A percentile compares a stretch with the other conserved stretches of the same genome.
phyloP scores from a whole-genome alignment of 352 stramenopile species.

The Globisporangium spinosum region DNA sequence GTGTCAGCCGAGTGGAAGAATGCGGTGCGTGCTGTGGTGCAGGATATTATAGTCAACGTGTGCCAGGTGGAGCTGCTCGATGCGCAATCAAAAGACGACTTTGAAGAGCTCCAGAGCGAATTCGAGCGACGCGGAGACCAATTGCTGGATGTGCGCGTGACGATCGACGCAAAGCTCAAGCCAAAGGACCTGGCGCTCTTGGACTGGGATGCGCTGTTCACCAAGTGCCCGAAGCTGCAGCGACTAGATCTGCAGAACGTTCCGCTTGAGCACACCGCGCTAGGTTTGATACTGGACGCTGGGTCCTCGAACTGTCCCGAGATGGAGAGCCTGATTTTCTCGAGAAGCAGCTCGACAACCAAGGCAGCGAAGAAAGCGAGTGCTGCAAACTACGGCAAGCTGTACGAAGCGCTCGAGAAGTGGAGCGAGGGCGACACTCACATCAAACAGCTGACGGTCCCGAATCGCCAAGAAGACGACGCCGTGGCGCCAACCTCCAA shows the following conservation, averaged over 20 bases:
- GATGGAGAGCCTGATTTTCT: slow-evolving; percentile 21
- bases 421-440: slow-evolving; percentile 11
- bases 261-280: slow-evolving; percentile 17
- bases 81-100: neutral
- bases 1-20: slow-evolving; percentile 6
- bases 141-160: slow-evolving; percentile 9
- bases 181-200: slow-evolving; percentile 4
- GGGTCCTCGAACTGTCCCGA: slow-evolving; percentile 13
- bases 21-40: slow-evolving; percentile 1
- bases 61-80: slow-evolving; percentile 6
- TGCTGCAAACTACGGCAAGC: neutral
- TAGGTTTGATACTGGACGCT: slow-evolving; percentile 10
- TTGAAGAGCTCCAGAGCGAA: slow-evolving; percentile 6
- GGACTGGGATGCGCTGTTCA: slow-evolving; percentile 20
- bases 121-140: slow-evolving; percentile 10
- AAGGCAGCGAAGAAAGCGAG: slow-evolving; percentile 8
- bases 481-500: slow-evolving; percentile 1
- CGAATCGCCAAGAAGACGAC: slow-evolving; percentile 18
- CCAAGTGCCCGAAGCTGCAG: slow-evolving; percentile 11
- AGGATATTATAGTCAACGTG: neutral
- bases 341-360: slow-evolving; percentile 9
- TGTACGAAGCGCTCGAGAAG: slow-evolving; percentile 20
- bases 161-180: neutral
- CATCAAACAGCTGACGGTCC: slow-evolving; percentile 25
- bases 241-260: slow-evolving; percentile 24